Percentiles rank a stretch among this genome's conserved stretches.
Conservation (phyloP, 2,329 filamentous ascomycete genomes). For the Boeremia exigua region DNA sequence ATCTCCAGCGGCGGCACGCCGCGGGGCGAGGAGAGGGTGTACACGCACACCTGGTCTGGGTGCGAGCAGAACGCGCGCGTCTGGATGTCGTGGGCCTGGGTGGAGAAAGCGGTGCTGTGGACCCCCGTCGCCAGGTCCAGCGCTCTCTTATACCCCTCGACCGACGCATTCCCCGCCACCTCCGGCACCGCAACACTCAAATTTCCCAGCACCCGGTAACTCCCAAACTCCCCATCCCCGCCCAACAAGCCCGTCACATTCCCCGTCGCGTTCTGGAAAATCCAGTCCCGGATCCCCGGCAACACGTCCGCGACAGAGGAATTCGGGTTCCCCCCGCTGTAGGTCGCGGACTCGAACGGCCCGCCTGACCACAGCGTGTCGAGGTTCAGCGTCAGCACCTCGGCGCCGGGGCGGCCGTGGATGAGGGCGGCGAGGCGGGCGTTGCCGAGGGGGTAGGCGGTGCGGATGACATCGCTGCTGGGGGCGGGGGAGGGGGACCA, state of each 20-base stretch:
- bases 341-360: slow-evolving; percentile 54
- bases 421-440: slow-evolving; percentile 56
- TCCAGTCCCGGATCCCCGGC: slow-evolving; percentile 53
- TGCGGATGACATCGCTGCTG: slow-evolving; percentile 30
- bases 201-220: slow-evolving; percentile 57
- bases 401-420: slow-evolving; percentile 52
- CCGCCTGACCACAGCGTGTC: slow-evolving; percentile 60
- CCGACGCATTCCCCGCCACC: slow-evolving; percentile 8
- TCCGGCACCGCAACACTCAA: slow-evolving; percentile 51
- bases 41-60: slow-evolving; percentile 52
- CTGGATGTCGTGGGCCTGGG: slow-evolving; percentile 42
- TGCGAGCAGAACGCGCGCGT: slow-evolving; percentile 55
- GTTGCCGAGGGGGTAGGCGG: slow-evolving; percentile 57
- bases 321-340: slow-evolving; percentile 57
- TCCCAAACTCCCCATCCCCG: slow-evolving; percentile 50
- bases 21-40: slow-evolving; percentile 39
- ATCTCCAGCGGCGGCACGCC: slow-evolving; percentile 52
- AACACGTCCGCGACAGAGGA: slow-evolving; percentile 42
- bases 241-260: slow-evolving; percentile 51
- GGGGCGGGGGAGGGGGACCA: slow-evolving; percentile 29
- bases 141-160: slow-evolving; percentile 47
- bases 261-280: slow-evolving; percentile 59
- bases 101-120: slow-evolving; percentile 37
- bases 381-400: slow-evolving; percentile 55
- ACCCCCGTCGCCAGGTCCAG: slow-evolving; percentile 56